A percentile compares a stretch with the other conserved stretches of the same genome.
phyloP scores from a whole-genome alignment of 2,329 filamentous ascomycete genomes.

The Blastomyces parvus region DNA sequence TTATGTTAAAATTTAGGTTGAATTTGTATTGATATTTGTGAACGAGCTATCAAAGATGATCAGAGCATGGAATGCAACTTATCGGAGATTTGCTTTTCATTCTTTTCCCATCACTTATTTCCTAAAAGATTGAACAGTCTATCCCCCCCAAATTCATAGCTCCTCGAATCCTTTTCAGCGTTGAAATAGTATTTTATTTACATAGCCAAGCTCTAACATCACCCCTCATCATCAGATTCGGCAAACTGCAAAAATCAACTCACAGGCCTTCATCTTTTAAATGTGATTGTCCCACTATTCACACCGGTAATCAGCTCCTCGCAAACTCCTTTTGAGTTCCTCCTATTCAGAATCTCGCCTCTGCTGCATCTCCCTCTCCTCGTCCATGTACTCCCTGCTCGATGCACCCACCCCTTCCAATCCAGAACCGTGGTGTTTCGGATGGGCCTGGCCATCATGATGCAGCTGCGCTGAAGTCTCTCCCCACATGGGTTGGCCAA shows the following conservation, averaged over 20 bases:
- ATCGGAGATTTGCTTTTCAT: neutral
- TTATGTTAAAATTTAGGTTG: too few species aligned
- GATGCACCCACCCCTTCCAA: conserved; percentile 37
- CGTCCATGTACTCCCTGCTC: conserved; percentile 17
- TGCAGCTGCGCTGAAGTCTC: conserved; percentile 41
- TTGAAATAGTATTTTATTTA: neutral
- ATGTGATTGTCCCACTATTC: neutral
- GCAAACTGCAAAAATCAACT: neutral
- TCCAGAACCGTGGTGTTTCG: conserved; percentile 36
- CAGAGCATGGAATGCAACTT: neutral
- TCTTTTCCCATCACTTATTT: neutral
- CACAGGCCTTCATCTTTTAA: neutral
- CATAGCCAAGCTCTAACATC: neutral
- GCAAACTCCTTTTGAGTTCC: neutral
- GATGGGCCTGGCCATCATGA: conserved; percentile 37
- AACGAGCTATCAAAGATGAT: too few species aligned
- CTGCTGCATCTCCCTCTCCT: conserved; percentile 9
- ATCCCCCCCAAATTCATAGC: neutral
- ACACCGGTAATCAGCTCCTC: neutral
- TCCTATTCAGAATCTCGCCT: neutral
- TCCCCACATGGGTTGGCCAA: conserved; percentile 44
- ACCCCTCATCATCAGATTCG: neutral
- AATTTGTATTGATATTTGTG: too few species aligned
- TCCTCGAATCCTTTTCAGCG: too few species aligned
- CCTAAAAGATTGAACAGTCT: neutral